A percentile compares a stretch with the other conserved stretches of the same genome.
These are phyloP conservation scores for Sporothrix phasma DNA, from an alignment of 2,329 filamentous ascomycete species.

Conservation along the genomic window DNA sequence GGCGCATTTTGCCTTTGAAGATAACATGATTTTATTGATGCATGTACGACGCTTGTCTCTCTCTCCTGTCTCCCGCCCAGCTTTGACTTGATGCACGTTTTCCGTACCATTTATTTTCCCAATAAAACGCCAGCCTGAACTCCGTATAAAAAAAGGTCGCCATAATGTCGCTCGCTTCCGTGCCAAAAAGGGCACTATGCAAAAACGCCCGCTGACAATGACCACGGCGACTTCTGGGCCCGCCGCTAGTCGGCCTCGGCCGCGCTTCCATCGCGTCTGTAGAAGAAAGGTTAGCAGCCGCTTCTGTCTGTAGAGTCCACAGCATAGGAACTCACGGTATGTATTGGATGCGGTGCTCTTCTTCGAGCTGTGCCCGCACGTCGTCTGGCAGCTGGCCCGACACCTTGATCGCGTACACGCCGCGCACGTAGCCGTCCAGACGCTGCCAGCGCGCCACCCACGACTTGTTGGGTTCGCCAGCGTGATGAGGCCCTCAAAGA, in stretches of 20 bases:
- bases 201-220: not conserved
- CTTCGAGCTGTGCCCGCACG: conserved; percentile 48
- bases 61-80: not conserved
- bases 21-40: not conserved
- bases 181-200: not conserved
- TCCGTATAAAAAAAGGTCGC: not conserved
- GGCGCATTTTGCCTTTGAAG: not conserved
- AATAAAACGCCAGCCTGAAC: conserved; percentile 2
- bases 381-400: conserved; percentile 67
- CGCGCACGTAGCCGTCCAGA: conserved; percentile 75
- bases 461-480: conserved; percentile 67
- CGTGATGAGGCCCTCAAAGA: conserved; percentile 87
- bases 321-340: conserved; percentile 45
- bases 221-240: too few species aligned
- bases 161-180: conserved; percentile 7
- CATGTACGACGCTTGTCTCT: not conserved
- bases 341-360: conserved; percentile 54
- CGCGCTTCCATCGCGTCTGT: conserved; percentile 47
- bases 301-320: not conserved
- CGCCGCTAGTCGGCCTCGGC: conserved; percentile 33
- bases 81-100: not conserved
- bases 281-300: not conserved
- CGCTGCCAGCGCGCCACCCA: conserved; percentile 98
- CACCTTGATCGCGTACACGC: conserved; percentile 92
- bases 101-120: not conserved